Evolutionary conservation across 805 yeast genomes (phyloP), one percentile per base, ranked within the genome.

Genomic region (Ogataea allantospora): DNA sequence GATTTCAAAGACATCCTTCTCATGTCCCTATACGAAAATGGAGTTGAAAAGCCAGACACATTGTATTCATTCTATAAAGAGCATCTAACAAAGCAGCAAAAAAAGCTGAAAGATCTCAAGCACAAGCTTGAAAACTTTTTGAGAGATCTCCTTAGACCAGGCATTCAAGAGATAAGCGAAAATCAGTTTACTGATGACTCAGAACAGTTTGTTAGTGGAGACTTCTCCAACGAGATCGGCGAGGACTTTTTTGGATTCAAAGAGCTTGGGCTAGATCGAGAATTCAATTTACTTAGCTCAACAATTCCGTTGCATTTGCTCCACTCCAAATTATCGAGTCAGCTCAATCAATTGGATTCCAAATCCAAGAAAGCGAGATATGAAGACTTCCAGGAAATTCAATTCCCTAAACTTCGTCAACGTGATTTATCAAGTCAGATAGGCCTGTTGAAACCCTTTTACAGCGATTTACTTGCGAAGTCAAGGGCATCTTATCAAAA

Each of bases 201-300:
- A 53, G 97, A 93, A 47, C 96, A 91, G 60, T 93, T 89, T 57
- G 64, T 91, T 48, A 84, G 93, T 20, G 99, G 99, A 41, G 97
- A 89, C 54, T 93, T 93, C 59, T 83, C 96, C 1, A 83, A 77
- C 51, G 96, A 89, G 44, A 66, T 93, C 25, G 99, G 98, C 6
- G 99, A 91, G 53, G 99, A 93, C 64, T 93, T 89, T 72, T 95
- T 95, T 66, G 99, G 99, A 0, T 95, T 93, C 69, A 84, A 77
- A 56, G 98, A 91, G 48, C 68, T 93, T 32, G 99, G 99, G 0
- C 66, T 93, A 36, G 98, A 91, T 54, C 86, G 83, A 53, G 99
- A 93, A 60, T 83, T 88, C 58, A 89, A 91, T 8, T 67, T 91
- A 57, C 63, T 88, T 33, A 83, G 89, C 19, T 75, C 89, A 3